Evolutionary conservation across 345 rosid genomes (phyloP), one percentile per base, ranked within the genome.

Genomic region (Lenwebbia sp.): DNA sequence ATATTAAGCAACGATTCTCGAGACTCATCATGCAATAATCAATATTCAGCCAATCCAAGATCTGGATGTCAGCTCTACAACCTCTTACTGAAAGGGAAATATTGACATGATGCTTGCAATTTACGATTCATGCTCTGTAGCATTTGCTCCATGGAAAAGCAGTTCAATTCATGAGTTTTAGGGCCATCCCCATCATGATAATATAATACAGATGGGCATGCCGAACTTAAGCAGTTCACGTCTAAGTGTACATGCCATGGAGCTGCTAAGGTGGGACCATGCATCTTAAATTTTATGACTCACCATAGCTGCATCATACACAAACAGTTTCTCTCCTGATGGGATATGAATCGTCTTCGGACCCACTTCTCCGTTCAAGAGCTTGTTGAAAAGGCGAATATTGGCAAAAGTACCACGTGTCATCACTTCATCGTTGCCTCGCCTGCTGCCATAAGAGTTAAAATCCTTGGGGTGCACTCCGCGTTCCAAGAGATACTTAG

Each of bases 341-440:
- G 99, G 98, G 83, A 95, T 85, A 76, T 96, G 99, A 84, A 95
- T 74, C 25, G 98, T 95, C 88, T 90, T 92, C 26, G 99, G 98
- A 44, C 98, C 98, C 30, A 92, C 99, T 90, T 96, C 98, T 70
- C 99, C 98, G 37, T 93, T 90, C 88, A 94, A 44, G 83, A 93
- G 94, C 89, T 95, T 94, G 93, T 96, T 95, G 58, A 94, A 94
- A 23, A 96, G 56, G 70, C 97, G 95, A 54, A 94, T 93, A 86
- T 94, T 95, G 76, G 98, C 98, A 90, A 95, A 96, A 33, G 99
- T 95, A 22, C 99, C 98, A 87, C 98, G 92, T 49, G 95, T 91
- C 96, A 94, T 95, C 83, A 94, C 90, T 89, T 94, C 96, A 90
- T 94, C 96, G 56, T 95, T 95, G 19, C 97, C 99, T 15, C 97